Evolutionary conservation across 768 basidiomycete genomes (phyloP).

Genomic region (Phaeotremella skinneri): DNA sequence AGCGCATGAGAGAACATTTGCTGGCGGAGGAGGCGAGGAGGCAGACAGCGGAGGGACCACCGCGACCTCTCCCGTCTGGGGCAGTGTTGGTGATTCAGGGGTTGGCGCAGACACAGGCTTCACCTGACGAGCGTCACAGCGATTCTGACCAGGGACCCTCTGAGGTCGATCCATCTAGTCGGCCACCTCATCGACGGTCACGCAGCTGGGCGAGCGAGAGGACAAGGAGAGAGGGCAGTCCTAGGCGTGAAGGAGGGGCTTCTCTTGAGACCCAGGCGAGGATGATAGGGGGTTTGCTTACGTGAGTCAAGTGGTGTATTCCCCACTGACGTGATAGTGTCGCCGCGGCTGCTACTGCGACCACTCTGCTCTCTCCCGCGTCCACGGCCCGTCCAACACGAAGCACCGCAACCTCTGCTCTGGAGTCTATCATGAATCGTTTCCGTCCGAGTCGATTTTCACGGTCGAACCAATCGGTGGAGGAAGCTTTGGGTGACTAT

Average conservation of each 20-base stretch:
- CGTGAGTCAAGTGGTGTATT: conserved; percentile 24
- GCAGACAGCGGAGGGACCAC: not conserved
- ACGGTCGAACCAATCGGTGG: conserved; percentile 20
- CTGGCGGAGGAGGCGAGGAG: not conserved
- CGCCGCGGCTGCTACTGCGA: conserved; percentile 87
- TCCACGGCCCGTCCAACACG: conserved; percentile 53
- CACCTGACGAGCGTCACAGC: not conserved
- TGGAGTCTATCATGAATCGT: conserved; percentile 27
- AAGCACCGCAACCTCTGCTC: conserved; percentile 20
- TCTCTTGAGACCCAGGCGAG: conserved; percentile 37
- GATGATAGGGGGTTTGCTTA: conserved; percentile 39
- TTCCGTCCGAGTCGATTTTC: conserved; percentile 23
- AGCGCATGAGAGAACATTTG: not conserved
- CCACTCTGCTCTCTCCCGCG: conserved; percentile 69
- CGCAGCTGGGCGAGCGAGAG: conserved; percentile 8
- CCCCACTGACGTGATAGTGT: conserved; percentile 57
- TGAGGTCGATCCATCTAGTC: not conserved
- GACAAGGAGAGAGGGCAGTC: conserved; percentile 4
- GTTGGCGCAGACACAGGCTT: conserved; percentile 33
- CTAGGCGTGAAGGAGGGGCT: conserved; percentile 8
- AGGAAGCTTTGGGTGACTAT: conserved; percentile 55
- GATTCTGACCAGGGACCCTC: not conserved
- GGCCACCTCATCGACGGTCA: not conserved
- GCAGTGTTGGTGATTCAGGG: conserved; percentile 44
- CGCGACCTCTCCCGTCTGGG: conserved; percentile 4